Evolutionary conservation across 2,329 filamentous ascomycete genomes (phyloP), one percentile per base, ranked within the genome.

Genomic region (Xylariomycetidae sp.): DNA sequence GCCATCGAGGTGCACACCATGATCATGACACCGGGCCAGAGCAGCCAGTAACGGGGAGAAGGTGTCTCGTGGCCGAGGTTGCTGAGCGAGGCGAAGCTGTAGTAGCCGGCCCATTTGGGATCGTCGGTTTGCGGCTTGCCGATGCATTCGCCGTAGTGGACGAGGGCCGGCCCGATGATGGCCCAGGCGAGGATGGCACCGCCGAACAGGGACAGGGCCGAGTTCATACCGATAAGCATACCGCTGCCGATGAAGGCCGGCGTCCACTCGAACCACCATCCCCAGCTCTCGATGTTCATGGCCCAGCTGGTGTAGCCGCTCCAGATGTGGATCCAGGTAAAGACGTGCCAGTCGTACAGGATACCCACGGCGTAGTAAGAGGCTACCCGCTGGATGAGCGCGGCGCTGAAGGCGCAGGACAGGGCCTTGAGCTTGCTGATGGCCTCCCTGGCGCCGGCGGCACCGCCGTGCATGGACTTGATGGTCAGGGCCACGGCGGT

Each of bases 401-500:
- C 66, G 25, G 44, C 51, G 10, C 52, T 38, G 50, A 80, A 80
- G 3, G 73, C 62, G 36, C 63, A 54, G 2, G 55, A 54, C 25
- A 78, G 60, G 25, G 67, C 72, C 46, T 67, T 72, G 46, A 74
- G 71, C 61, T 75, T 77, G 54, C 64, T 64, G 46, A 72, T 69
- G 23, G 72, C 74, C 22, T 72, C 65, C 3, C 51, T 41, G 32
- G 65, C 67, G 17, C 70, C 74, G 19, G 62, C 65, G 2, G 66
- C 64, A 22, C 70, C 69, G 33, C 69, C 63, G 49, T 80, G 75
- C 72, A 79, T 77, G 27, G 66, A 67, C 18, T 70, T 67, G 41
- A 80, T 78, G 2, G 74, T 77, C 50, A 77, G 63, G 17, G 74
- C 74, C 9, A 73, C 74, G 8, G 75, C 74, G 22, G 74, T 74